phyloP scores from a whole-genome alignment of 2,329 filamentous ascomycete species.

The Aschersonia sp. region DNA sequence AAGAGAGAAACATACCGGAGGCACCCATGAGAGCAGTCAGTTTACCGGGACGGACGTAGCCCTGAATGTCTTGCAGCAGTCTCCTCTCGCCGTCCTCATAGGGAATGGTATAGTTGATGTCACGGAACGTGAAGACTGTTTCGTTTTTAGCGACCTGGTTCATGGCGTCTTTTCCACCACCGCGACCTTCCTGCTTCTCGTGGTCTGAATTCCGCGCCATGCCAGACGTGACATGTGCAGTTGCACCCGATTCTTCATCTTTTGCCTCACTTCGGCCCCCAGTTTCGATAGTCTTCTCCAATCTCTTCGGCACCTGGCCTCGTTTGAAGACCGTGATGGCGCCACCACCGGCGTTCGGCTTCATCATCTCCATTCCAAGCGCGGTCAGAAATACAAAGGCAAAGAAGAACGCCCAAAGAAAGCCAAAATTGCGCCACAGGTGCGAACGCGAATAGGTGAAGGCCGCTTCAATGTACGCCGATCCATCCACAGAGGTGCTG shows the following conservation, averaged over 20 bases:
- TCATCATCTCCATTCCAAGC: constrained; percentile 51
- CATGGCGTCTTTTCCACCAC: constrained; percentile 13
- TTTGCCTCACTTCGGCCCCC: constrained; percentile 29
- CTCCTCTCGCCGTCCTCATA: constrained; percentile 50
- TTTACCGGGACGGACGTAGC: constrained; percentile 74
- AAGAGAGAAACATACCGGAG: constrained; percentile 18
- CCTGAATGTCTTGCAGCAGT: constrained; percentile 62
- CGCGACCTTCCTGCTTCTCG: constrained; percentile 14
- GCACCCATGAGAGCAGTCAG: constrained; percentile 65
- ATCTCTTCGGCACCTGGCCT: constrained; percentile 43
- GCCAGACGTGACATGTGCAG: constrained; percentile 42
- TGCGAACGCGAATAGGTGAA: constrained; percentile 43
- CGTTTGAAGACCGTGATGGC: constrained; percentile 49
- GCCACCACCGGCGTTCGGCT: constrained; percentile 44
- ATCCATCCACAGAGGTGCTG: constrained; percentile 32
- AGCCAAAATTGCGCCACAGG: constrained; percentile 65
- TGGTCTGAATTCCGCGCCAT: constrained; percentile 26
- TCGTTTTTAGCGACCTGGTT: constrained; percentile 47
- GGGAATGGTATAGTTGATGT: constrained; percentile 34
- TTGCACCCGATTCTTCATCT: constrained; percentile 32
- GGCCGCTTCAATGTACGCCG: constrained; percentile 35
- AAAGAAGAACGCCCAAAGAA: constrained; percentile 60
- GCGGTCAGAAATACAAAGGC: constrained; percentile 63
- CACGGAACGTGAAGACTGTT: constrained; percentile 37
- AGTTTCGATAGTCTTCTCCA: constrained; percentile 42